Percentiles rank a stretch among this genome's conserved stretches.
Conservation (phyloP, 2,329 filamentous ascomycete genomes). For the Penicillium polonicum region DNA sequence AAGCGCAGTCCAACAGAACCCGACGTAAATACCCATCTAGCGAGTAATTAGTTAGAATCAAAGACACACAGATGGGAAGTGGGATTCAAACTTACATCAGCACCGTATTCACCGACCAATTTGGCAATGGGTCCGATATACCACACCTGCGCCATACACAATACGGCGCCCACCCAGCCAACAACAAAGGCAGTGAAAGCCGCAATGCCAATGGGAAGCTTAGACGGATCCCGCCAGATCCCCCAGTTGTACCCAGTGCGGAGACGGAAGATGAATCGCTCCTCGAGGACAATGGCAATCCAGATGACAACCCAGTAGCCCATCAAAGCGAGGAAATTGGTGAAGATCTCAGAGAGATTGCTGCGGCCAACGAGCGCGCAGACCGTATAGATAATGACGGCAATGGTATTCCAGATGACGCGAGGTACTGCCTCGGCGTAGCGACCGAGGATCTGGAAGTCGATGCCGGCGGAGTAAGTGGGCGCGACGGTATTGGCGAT, state of each 20-base stretch:
- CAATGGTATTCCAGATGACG: constrained; percentile 63
- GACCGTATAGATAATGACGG: constrained; percentile 62
- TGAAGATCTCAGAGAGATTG: constrained; percentile 63
- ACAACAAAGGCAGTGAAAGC: constrained; percentile 61
- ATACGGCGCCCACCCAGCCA: constrained; percentile 63
- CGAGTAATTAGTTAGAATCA: constrained; percentile 12
- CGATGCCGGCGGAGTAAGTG: constrained; percentile 65
- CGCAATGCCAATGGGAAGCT: constrained; percentile 62
- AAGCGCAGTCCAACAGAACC: constrained; percentile 58
- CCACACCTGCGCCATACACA: constrained; percentile 70
- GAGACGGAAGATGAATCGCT: constrained; percentile 62
- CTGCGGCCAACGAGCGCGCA: constrained; percentile 63
- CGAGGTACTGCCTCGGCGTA: constrained; percentile 60
- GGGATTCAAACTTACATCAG: constrained; percentile 49
- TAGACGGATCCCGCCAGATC: constrained; percentile 58
- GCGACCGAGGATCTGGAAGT: constrained; percentile 65
- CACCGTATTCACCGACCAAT: constrained; percentile 57
- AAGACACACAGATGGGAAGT: background rate
- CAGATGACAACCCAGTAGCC: constrained; percentile 69
- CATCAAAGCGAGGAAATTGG: constrained; percentile 68
- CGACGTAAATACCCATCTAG: constrained; percentile 59
- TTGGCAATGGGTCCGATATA: constrained; percentile 64
- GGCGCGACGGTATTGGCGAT: constrained; percentile 66
- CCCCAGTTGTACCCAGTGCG: constrained; percentile 58
- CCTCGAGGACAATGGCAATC: constrained; percentile 59